A percentile compares a stretch with the other conserved stretches of the same genome.
Evolutionary conservation across 2,329 filamentous ascomycete species (phyloP).

Genomic region (Ceratocystis ficicola): DNA sequence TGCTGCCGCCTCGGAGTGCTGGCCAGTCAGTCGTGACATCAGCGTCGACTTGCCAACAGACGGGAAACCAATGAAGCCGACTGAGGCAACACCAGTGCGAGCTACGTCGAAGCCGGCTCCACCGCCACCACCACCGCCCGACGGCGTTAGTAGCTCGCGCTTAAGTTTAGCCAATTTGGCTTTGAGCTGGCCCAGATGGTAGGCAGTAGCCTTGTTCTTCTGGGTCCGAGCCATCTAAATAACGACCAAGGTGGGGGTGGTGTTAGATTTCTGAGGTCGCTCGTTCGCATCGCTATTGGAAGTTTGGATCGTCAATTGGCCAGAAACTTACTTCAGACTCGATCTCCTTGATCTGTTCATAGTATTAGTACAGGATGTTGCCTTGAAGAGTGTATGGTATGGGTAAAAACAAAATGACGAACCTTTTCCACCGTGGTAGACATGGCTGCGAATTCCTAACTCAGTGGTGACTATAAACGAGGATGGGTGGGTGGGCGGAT

Average conservation of each 20-base stretch:
- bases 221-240: conserved; percentile 83
- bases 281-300: neutral
- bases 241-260: conserved; percentile 23
- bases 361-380: conserved; percentile 8
- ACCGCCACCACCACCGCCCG: conserved; percentile 70
- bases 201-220: conserved; percentile 93
- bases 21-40: conserved; percentile 87
- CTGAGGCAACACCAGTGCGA: conserved; percentile 89
- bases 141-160: conserved; percentile 82
- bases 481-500: neutral
- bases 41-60: conserved; percentile 97
- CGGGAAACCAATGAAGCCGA: conserved; percentile 96
- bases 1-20: conserved; percentile 91
- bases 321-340: conserved; percentile 67
- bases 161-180: conserved; percentile 97
- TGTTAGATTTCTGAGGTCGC: conserved; percentile 17
- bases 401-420: conserved; percentile 18
- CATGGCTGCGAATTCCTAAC: conserved; percentile 41
- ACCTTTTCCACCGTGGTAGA: conserved; percentile 96
- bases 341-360: conserved; percentile 76
- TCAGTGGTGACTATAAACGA: neutral
- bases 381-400: neutral
- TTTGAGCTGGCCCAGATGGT: conserved; percentile 90
- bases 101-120: conserved; percentile 93
- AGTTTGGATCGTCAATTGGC: neutral